Conservation (phyloP, 192 early-diverging fungal genomes). For the Coemansia sp. region DNA sequence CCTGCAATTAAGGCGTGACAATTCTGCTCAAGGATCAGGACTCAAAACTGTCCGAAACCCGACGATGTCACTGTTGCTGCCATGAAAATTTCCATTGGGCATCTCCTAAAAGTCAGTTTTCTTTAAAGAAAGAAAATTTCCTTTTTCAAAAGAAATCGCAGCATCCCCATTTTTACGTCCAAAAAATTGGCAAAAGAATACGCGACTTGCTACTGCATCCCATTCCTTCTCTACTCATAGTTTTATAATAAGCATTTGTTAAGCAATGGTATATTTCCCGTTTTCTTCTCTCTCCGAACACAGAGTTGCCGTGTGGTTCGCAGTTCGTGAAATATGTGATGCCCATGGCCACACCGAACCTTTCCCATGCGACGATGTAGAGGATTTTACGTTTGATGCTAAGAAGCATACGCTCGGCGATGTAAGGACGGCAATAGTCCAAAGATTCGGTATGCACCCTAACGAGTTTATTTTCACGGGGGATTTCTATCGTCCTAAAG, state of each 20-base stretch:
- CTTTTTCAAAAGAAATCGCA: too few species aligned
- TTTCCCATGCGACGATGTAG: background rate
- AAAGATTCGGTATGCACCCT: background rate
- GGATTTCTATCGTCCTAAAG: too few species aligned
- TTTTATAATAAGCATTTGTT: background rate
- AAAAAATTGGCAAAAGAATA: too few species aligned
- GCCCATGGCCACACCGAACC: background rate
- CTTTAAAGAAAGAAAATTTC: background rate
- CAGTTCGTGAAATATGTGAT: background rate
- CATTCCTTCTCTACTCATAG: too few species aligned
- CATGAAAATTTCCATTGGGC: slow-evolving; percentile 68
- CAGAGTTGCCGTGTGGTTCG: too few species aligned
- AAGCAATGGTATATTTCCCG: too few species aligned
- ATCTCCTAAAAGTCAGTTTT: slow-evolving; percentile 15
- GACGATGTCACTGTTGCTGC: slow-evolving; percentile 78
- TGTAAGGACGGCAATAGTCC: background rate
- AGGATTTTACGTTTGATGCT: background rate
- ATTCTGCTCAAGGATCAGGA: slow-evolving; percentile 88
- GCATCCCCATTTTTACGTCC: too few species aligned
- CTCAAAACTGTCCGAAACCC: slow-evolving; percentile 57
- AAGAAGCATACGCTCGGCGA: background rate
- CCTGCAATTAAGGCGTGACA: too few species aligned
- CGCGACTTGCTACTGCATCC: too few species aligned
- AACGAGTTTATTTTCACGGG: background rate
- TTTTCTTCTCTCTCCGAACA: too few species aligned